A percentile compares a stretch with the other conserved stretches of the same genome.
Conservation (phyloP, 2,329 filamentous ascomycete genomes). For the Diaporthe eres region DNA sequence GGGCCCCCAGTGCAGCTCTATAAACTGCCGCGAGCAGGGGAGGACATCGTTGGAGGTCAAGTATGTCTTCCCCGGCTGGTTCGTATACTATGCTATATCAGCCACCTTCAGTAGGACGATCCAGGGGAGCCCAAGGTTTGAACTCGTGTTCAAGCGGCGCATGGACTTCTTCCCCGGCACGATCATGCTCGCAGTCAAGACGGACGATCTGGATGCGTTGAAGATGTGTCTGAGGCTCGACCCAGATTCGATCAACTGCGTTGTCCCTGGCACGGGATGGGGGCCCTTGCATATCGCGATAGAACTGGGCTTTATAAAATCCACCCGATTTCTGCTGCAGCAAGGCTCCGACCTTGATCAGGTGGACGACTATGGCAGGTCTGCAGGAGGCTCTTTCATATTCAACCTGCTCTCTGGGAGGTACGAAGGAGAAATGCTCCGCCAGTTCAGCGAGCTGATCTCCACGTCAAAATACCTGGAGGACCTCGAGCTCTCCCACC, state of each 20-base stretch:
- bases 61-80: conserved; percentile 13
- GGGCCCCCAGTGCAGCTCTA: background rate
- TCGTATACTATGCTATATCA: conserved; percentile 18
- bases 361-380: conserved; percentile 4
- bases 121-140: conserved; percentile 1
- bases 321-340: background rate
- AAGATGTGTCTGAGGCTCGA: background rate
- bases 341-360: conserved; percentile 10
- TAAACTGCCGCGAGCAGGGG: background rate
- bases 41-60: background rate
- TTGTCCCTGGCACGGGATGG: conserved; percentile 1
- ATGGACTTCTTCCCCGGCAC: conserved; percentile 5
- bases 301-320: background rate
- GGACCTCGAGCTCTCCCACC: conserved; percentile 2
- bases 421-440: background rate
- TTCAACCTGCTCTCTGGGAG: conserved; percentile 2
- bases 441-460: conserved; percentile 16
- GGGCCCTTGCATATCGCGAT: conserved; percentile 3
- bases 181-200: conserved; percentile 22
- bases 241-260: conserved; percentile 7
- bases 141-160: conserved; percentile 11
- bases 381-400: background rate
- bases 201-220: background rate
- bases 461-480: background rate
- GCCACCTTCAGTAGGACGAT: conserved; percentile 9